These are phyloP conservation scores for Podila epigama DNA, from an alignment of 192 early-diverging fungal species.

Conservation along the genomic window DNA sequence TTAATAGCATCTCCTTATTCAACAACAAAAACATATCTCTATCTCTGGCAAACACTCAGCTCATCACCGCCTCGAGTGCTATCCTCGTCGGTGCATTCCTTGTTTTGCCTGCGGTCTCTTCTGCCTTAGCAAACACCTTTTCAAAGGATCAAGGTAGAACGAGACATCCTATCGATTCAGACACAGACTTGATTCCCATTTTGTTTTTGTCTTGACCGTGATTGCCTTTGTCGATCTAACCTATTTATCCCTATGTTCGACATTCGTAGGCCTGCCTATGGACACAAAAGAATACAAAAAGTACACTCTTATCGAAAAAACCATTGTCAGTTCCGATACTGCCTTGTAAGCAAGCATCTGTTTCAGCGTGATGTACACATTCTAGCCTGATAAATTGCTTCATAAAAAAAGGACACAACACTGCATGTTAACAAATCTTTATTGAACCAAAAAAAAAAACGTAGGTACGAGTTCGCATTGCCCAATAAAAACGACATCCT, in stretches of 20 bases:
- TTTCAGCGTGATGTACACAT: too few species aligned
- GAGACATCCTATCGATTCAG: not conserved
- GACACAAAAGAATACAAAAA: conserved; percentile 74
- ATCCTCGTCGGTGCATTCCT: conserved; percentile 35
- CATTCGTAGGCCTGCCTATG: conserved; percentile 57
- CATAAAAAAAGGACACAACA: not conserved
- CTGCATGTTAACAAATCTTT: not conserved
- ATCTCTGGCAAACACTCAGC: conserved; percentile 33
- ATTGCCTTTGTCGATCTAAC: too few species aligned
- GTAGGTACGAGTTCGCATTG: conserved; percentile 86
- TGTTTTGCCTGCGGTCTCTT: conserved; percentile 42
- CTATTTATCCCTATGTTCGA: not conserved
- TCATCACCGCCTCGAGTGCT: conserved; percentile 23
- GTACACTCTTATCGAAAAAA: conserved; percentile 81
- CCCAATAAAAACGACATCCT: conserved; percentile 70
- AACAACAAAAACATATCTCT: too few species aligned
- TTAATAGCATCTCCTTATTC: too few species aligned
- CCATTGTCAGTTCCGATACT: conserved; percentile 81
- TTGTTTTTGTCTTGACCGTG: too few species aligned
- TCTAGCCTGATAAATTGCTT: not conserved
- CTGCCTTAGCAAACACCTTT: conserved; percentile 37
- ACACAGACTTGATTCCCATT: not conserved
- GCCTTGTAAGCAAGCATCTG: conserved; percentile 71
- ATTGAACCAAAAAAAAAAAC: not conserved
- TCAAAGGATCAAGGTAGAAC: conserved; percentile 5